Percentiles rank a stretch among this genome's conserved stretches.
These are phyloP conservation scores for Backusella sp. DNA, from an alignment of 192 early-diverging fungal species.

Conservation along the genomic window DNA sequence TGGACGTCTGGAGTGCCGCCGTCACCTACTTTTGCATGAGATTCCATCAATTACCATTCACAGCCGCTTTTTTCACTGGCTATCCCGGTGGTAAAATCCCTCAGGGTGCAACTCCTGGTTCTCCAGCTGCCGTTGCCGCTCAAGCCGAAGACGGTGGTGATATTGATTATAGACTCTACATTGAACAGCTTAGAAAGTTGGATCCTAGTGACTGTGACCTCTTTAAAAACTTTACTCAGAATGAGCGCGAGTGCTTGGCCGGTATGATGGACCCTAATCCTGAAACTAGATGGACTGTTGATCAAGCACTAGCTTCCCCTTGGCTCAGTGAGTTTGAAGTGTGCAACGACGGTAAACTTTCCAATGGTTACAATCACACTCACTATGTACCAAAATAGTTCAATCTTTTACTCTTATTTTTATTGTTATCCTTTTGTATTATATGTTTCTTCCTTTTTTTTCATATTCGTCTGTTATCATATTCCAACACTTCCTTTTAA, in stretches of 20 bases:
- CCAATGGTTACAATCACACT: slow-evolving; percentile 33
- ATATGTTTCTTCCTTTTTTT: background rate
- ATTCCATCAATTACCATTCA: slow-evolving; percentile 54
- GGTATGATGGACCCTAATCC: slow-evolving; percentile 43
- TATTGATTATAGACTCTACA: slow-evolving; percentile 13
- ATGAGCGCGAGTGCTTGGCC: slow-evolving; percentile 31
- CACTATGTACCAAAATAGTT: slow-evolving; percentile 10
- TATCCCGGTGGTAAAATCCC: slow-evolving; percentile 6
- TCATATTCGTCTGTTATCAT: background rate
- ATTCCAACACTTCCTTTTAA: background rate
- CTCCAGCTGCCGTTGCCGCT: slow-evolving; percentile 27
- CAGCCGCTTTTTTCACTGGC: slow-evolving; percentile 12
- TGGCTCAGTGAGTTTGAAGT: slow-evolving; percentile 45
- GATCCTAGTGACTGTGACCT: slow-evolving; percentile 22
- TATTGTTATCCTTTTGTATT: background rate
- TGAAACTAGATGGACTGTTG: slow-evolving; percentile 43
- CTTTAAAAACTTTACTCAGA: slow-evolving; percentile 10
- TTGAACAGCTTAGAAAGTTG: slow-evolving; percentile 17
- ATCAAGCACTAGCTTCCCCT: slow-evolving; percentile 32
- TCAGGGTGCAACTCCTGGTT: slow-evolving; percentile 7
- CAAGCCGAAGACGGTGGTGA: slow-evolving; percentile 27
- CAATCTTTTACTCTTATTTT: background rate
- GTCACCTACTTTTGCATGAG: slow-evolving; percentile 88
- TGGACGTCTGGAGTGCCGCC: slow-evolving; percentile 91
- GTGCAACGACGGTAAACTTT: slow-evolving; percentile 38